Evolutionary conservation across 495 filamentous ascomycete genomes (phyloP).

Genomic region (Penicillium chermesinum): DNA sequence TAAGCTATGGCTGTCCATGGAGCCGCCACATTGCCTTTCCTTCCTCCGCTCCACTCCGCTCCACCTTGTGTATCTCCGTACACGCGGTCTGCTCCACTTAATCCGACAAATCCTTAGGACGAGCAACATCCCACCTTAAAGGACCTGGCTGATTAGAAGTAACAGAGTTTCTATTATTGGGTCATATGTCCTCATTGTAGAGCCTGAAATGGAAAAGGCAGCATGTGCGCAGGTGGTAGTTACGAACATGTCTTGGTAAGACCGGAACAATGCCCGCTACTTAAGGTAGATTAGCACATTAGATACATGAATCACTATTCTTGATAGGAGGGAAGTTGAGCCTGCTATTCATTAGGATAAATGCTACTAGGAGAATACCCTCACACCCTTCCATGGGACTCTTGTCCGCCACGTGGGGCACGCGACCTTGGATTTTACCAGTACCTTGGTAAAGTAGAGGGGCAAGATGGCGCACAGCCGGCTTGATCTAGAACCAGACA

Average conservation of each 20-base stretch:
- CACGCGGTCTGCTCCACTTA: not conserved
- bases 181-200: too few species aligned
- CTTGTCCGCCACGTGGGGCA: not conserved
- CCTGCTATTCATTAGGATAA: too few species aligned
- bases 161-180: not conserved
- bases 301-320: too few species aligned
- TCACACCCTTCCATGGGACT: not conserved
- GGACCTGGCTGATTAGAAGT: not conserved
- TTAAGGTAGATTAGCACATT: too few species aligned
- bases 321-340: too few species aligned
- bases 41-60: not conserved
- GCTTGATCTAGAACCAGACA: not conserved
- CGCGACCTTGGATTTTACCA: not conserved
- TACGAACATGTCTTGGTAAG: too few species aligned
- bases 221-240: too few species aligned
- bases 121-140: not conserved
- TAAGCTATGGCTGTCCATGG: not conserved
- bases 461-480: not conserved
- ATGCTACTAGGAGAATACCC: too few species aligned
- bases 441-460: not conserved
- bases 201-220: too few species aligned
- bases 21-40: not conserved
- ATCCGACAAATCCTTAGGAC: not conserved
- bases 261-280: too few species aligned
- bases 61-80: not conserved